Evolutionary conservation across 2,329 filamentous ascomycete species (phyloP).

Genomic region (Ceratocystis colombiana): DNA sequence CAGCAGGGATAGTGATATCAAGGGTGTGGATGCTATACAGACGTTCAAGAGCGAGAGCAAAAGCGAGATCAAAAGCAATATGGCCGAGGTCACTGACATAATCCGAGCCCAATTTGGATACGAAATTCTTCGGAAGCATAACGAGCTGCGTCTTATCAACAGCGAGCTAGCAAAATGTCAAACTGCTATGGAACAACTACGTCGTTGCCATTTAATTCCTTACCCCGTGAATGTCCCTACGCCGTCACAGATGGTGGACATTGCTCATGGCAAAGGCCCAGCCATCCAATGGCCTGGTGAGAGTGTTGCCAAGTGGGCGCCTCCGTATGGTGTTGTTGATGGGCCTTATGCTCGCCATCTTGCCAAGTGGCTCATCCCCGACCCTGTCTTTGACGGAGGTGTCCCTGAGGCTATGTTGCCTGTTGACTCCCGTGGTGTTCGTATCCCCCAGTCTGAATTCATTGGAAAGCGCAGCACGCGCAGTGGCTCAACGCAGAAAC

Average conservation of each 20-base stretch:
- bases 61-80: not conserved
- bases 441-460: constrained; percentile 53
- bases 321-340: constrained; percentile 82
- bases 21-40: constrained; percentile 6
- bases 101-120: constrained; percentile 82
- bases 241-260: constrained; percentile 56
- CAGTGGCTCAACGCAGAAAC: constrained; percentile 38
- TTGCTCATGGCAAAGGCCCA: constrained; percentile 64
- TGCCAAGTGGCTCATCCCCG: constrained; percentile 86
- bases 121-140: constrained; percentile 87
- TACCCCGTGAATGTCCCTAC: constrained; percentile 65
- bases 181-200: constrained; percentile 81
- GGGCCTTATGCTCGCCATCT: constrained; percentile 93
- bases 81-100: constrained; percentile 21
- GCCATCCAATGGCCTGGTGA: constrained; percentile 55
- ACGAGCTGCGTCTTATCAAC: constrained; percentile 86
- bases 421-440: constrained; percentile 54
- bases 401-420: constrained; percentile 40
- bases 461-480: constrained; percentile 44
- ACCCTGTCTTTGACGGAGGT: constrained; percentile 71
- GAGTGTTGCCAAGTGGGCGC: constrained; percentile 62
- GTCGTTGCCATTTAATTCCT: constrained; percentile 83
- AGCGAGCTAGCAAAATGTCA: constrained; percentile 96
- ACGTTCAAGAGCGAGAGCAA: constrained; percentile 10
- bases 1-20: constrained; percentile 9